phyloP scores from a whole-genome alignment of 139 green algal genomes.

The Monoraphidium neglectum region DNA sequence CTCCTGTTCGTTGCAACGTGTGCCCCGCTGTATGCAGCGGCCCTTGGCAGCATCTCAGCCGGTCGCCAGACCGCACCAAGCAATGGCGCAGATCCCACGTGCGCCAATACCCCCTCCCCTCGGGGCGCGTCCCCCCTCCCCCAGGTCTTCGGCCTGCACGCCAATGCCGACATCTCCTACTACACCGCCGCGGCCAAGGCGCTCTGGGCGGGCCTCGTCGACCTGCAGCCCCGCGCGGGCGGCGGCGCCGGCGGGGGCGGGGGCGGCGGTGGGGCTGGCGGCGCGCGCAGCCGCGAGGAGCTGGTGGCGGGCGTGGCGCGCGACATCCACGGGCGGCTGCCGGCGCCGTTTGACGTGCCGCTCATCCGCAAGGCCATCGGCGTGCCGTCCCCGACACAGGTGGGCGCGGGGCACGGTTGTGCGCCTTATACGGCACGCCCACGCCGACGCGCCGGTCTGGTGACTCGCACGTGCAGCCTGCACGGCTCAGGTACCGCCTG shows the following conservation, averaged over 20 bases:
- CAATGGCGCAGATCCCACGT: too few species aligned
- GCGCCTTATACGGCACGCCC: background rate
- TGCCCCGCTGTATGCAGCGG: too few species aligned
- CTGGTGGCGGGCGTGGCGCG: constrained; percentile 67
- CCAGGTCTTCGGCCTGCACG: constrained; percentile 85
- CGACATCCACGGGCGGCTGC: constrained; percentile 75
- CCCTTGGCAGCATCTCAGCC: too few species aligned
- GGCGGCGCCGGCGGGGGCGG: constrained; percentile 31
- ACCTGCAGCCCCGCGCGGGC: constrained; percentile 71
- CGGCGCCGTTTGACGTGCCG: constrained; percentile 82
- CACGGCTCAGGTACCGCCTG: too few species aligned
- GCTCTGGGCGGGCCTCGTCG: constrained; percentile 79
- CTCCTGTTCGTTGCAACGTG: too few species aligned
- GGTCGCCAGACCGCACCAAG: too few species aligned
- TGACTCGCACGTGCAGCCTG: too few species aligned
- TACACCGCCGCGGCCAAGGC: constrained; percentile 81
- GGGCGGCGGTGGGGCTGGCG: constrained; percentile 4
- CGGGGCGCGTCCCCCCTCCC: too few species aligned
- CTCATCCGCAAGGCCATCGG: constrained; percentile 75
- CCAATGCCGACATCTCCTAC: constrained; percentile 90
- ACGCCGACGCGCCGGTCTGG: too few species aligned
- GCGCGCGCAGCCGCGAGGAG: constrained; percentile 65
- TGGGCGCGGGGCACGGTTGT: constrained; percentile 24
- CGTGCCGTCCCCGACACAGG: constrained; percentile 63
- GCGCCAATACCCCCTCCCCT: too few species aligned